These are phyloP conservation scores for Globisporangium paddicum DNA, from an alignment of 352 stramenopile genomes.

Conservation along the genomic window DNA sequence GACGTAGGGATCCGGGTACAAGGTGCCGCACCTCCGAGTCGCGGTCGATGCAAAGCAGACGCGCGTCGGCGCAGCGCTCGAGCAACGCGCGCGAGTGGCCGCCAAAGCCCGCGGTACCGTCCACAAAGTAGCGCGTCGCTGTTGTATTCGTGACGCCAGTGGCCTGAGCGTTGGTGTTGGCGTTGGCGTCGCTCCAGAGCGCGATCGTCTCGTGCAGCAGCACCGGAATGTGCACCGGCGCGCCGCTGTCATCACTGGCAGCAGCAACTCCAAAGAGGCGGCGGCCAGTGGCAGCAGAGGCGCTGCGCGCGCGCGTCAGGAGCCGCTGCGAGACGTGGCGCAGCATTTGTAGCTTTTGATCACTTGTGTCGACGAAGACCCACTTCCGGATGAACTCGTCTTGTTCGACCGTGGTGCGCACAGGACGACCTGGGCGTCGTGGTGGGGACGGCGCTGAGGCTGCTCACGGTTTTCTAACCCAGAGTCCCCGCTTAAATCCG, in stretches of 20 bases:
- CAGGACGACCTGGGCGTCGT: no score
- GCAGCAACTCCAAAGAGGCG: not conserved
- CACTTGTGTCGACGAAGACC: no score
- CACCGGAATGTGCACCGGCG: slow-evolving; percentile 48
- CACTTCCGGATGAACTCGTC: no score
- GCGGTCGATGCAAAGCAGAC: slow-evolving; percentile 76
- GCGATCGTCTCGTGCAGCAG: slow-evolving; percentile 51
- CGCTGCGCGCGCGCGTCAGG: not conserved
- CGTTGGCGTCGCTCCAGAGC: slow-evolving; percentile 11
- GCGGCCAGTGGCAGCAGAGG: not conserved
- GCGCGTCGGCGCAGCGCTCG: slow-evolving; percentile 30
- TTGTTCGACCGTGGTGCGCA: no score
- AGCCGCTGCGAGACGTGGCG: slow-evolving; percentile 1
- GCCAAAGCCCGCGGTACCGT: slow-evolving; percentile 67
- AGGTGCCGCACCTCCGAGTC: slow-evolving; percentile 44
- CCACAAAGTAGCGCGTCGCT: slow-evolving; percentile 55
- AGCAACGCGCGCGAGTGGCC: slow-evolving; percentile 66
- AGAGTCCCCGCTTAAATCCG: no score
- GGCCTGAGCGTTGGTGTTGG: not conserved
- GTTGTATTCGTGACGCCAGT: not conserved
- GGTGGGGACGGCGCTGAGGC: no score
- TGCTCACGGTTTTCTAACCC: no score
- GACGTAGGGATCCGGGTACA: not conserved
- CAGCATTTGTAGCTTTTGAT: not conserved
- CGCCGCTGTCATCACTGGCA: slow-evolving; percentile 12